Evolutionary conservation across 1,139 yeast species (phyloP).

Genomic region (Pichia cactophila): DNA sequence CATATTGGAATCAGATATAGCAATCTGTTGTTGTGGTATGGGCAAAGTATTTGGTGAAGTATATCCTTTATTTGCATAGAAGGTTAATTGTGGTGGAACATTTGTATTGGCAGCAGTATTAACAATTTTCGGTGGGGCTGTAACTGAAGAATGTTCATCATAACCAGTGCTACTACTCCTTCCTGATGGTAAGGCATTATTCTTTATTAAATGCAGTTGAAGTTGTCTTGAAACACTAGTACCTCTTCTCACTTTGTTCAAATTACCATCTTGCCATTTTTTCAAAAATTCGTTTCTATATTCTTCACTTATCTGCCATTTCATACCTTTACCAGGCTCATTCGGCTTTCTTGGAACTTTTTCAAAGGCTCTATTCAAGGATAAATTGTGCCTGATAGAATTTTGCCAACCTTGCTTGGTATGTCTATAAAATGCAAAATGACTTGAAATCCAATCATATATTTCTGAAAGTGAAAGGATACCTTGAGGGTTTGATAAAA

Average conservation of each 20-base stretch:
- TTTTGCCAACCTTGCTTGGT: conserved; percentile 86
- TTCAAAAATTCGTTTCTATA: conserved; percentile 78
- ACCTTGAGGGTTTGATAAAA: conserved; percentile 79
- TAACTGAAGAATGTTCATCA: background rate
- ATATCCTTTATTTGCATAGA: background rate
- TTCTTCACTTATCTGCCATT: conserved; percentile 90
- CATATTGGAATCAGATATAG: background rate
- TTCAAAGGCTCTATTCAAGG: conserved; percentile 61
- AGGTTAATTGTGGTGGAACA: background rate
- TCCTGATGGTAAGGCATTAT: conserved; percentile 54
- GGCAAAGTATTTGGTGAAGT: conserved; percentile 1
- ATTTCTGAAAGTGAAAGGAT: conserved; percentile 86
- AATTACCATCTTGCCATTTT: conserved; percentile 68
- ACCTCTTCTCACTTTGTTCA: conserved; percentile 70
- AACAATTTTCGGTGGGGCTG: background rate
- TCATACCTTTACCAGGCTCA: conserved; percentile 99
- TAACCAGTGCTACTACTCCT: conserved; percentile 3
- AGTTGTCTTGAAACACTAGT: conserved; percentile 71
- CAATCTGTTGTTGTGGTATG: background rate
- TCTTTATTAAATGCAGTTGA: conserved; percentile 67
- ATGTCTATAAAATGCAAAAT: conserved; percentile 85
- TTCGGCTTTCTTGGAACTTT: conserved; percentile 92
- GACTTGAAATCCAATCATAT: conserved; percentile 80
- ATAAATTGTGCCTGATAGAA: conserved; percentile 52
- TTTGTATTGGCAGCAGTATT: background rate